Conservation (phyloP, 2,329 filamentous ascomycete genomes). For the Aspergillus terreus region DNA sequence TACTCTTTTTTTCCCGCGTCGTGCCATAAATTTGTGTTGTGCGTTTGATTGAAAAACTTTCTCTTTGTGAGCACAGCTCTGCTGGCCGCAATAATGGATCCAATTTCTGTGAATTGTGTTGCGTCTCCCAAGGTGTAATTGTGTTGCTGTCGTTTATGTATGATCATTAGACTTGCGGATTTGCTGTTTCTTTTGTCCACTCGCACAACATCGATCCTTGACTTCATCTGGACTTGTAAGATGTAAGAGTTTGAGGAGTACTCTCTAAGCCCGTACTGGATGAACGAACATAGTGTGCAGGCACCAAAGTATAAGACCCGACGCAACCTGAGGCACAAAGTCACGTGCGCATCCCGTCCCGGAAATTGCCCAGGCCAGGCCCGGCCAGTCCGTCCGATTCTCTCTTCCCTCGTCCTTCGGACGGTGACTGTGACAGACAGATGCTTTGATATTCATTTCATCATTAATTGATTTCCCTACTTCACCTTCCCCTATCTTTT, state of each 20-base stretch:
- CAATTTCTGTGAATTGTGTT: constrained; percentile 27
- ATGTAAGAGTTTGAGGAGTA: too few relatives aligned
- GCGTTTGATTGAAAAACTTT: constrained; percentile 13
- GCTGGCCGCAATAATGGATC: constrained; percentile 34
- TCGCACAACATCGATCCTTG: not conserved
- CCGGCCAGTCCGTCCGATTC: too few relatives aligned
- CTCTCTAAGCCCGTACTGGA: too few relatives aligned
- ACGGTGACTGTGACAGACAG: too few relatives aligned
- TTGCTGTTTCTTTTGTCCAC: constrained; percentile 15
- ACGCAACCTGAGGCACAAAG: not conserved
- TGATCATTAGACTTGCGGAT: constrained; percentile 26
- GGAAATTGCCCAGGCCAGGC: not conserved
- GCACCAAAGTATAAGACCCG: too few relatives aligned
- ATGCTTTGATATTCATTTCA: too few relatives aligned
- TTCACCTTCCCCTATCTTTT: not conserved
- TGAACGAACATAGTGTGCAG: too few relatives aligned
- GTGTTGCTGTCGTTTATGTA: constrained; percentile 15
- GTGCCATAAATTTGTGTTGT: constrained; percentile 15
- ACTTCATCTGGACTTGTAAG: not conserved
- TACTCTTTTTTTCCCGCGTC: constrained; percentile 10
- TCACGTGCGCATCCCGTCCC: constrained; percentile 1
- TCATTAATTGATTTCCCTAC: too few relatives aligned
- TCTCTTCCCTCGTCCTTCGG: too few relatives aligned
- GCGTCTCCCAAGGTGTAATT: constrained; percentile 30
- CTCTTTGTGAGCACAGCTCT: constrained; percentile 25